Conservation (phyloP, 371 early-diverging fungal genomes). For the Parasitella parasitica region DNA sequence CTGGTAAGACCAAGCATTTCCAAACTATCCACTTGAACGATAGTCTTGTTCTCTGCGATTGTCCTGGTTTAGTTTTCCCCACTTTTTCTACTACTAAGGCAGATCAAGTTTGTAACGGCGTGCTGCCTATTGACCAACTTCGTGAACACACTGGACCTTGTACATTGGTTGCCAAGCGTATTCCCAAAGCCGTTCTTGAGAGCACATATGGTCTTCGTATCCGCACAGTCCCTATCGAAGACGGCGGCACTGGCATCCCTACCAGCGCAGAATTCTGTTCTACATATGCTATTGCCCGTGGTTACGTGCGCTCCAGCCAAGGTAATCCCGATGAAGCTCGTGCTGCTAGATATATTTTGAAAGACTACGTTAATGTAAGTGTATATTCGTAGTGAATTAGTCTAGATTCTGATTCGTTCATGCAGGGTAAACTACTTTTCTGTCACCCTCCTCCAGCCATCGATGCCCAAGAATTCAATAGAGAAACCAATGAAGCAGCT, state of each 20-base stretch:
- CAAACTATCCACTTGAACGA: slow-evolving; percentile 91
- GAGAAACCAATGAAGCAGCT: slow-evolving; percentile 69
- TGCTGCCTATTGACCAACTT: slow-evolving; percentile 98
- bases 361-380: slow-evolving; percentile 91
- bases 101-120: slow-evolving; percentile 98
- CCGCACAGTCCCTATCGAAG: slow-evolving; percentile 72
- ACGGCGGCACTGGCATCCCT: slow-evolving; percentile 82
- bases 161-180: slow-evolving; percentile 78
- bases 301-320: slow-evolving; percentile 86
- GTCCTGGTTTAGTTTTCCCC: slow-evolving; percentile 99
- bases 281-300: slow-evolving; percentile 87
- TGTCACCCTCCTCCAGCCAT: slow-evolving; percentile 81
- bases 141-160: slow-evolving; percentile 93
- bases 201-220: slow-evolving; percentile 92
- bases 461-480: slow-evolving; percentile 70
- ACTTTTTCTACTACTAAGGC: slow-evolving; percentile 97
- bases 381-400: not conserved
- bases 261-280: slow-evolving; percentile 77
- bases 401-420: not conserved
- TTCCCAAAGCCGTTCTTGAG: slow-evolving; percentile 91
- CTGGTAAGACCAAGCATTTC: slow-evolving; percentile 99
- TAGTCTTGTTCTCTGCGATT: slow-evolving; percentile 92
- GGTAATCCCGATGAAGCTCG: slow-evolving; percentile 98
- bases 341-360: slow-evolving; percentile 92
- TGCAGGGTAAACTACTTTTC: slow-evolving; percentile 83